Conservation (phyloP, 768 basidiomycete species). For the Coprinopsis strossmayeri region DNA sequence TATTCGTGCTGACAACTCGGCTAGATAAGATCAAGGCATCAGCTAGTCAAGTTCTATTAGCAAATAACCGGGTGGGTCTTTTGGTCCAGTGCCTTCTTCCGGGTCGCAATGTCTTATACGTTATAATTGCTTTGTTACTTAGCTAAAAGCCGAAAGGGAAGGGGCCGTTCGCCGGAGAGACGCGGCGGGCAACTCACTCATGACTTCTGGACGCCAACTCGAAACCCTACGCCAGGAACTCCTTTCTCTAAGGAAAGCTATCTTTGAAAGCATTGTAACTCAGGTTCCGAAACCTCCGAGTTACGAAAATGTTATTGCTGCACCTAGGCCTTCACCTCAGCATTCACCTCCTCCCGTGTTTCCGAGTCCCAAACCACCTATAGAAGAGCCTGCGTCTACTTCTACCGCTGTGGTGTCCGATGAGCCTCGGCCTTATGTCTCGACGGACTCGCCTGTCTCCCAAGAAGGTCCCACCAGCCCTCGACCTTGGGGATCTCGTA, state of each 20-base stretch:
- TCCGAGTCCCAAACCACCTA: too few relatives aligned
- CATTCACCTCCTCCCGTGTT: slow-evolving; percentile 3
- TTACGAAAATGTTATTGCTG: slow-evolving; percentile 18
- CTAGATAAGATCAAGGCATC: slow-evolving; percentile 33
- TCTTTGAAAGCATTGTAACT: slow-evolving; percentile 27
- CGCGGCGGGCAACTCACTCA: slow-evolving; percentile 21
- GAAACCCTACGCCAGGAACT: slow-evolving; percentile 22
- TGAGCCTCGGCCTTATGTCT: neutral
- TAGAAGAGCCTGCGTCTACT: neutral
- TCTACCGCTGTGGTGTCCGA: neutral
- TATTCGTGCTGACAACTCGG: neutral
- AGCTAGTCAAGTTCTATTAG: slow-evolving; percentile 27
- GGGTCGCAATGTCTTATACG: neutral
- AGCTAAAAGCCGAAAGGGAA: slow-evolving; percentile 28
- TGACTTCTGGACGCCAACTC: slow-evolving; percentile 20
- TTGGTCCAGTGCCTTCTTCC: neutral
- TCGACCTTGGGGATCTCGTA: slow-evolving; percentile 7
- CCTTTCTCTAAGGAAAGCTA: slow-evolving; percentile 23
- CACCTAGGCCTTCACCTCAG: neutral
- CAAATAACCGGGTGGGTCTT: slow-evolving; percentile 25
- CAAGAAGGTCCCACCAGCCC: neutral
- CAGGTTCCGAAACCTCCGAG: slow-evolving; percentile 23
- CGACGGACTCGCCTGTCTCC: neutral
- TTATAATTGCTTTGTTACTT: neutral
- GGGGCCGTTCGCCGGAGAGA: slow-evolving; percentile 24